Percentiles rank a stretch among this genome's conserved stretches.
Conservation (phyloP, 805 yeast species). For the Monosporozyma solicola region DNA sequence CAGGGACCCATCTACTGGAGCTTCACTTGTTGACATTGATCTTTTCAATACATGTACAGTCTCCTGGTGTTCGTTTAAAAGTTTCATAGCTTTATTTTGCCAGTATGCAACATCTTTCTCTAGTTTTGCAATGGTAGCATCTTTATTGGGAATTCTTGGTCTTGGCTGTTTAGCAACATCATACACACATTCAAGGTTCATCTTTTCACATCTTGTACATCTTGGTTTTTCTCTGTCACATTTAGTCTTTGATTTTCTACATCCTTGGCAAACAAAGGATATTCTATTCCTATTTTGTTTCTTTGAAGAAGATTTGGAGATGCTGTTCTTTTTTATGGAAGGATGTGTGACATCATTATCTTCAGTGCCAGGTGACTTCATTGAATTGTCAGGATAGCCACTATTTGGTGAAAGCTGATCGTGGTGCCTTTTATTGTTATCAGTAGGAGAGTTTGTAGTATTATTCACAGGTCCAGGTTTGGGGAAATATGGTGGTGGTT, state of each 20-base stretch:
- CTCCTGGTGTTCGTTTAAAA: constrained; percentile 5
- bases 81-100: constrained; percentile 21
- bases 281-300: constrained; percentile 22
- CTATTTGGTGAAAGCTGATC: neutral
- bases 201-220: constrained; percentile 26
- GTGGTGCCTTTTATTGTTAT: neutral
- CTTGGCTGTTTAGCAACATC: constrained; percentile 26
- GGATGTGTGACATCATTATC: neutral
- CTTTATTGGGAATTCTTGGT: constrained; percentile 30
- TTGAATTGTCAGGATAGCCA: constrained; percentile 4
- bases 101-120: constrained; percentile 27
- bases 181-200: constrained; percentile 23
- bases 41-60: neutral
- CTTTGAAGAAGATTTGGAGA: constrained; percentile 3
- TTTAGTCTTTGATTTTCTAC: constrained; percentile 29
- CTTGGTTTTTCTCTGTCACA: constrained; percentile 29
- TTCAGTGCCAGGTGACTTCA: neutral
- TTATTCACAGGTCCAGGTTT: neutral
- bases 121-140: constrained; percentile 26
- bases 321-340: neutral
- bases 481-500: neutral
- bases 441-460: neutral
- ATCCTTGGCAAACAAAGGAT: constrained; percentile 29
- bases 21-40: neutral
- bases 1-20: neutral